Conservation (phyloP, 768 basidiomycete species). For the Podaxis sp. region DNA sequence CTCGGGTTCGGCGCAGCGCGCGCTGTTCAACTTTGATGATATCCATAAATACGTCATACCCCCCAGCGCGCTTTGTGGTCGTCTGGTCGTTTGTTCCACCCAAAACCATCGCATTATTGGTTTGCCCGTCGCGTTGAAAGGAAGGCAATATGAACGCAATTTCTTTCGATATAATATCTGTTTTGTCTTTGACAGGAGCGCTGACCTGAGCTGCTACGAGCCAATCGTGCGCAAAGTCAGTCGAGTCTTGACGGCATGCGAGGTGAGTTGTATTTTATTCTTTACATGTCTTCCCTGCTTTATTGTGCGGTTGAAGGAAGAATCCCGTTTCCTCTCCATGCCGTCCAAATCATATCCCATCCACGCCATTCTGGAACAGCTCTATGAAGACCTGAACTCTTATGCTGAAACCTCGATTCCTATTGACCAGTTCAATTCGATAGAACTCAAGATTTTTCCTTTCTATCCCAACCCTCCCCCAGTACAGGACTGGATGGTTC, state of each 20-base stretch:
- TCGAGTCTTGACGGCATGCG: conserved; percentile 83
- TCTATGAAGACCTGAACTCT: conserved; percentile 96
- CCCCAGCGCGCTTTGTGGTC: conserved; percentile 77
- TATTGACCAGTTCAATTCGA: conserved; percentile 89
- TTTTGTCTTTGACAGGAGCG: conserved; percentile 91
- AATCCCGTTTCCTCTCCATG: conserved; percentile 84
- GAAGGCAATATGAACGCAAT: conserved; percentile 71
- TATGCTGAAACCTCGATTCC: conserved; percentile 95
- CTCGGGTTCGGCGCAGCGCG: conserved; percentile 46
- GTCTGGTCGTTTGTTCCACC: conserved; percentile 85
- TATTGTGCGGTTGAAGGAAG: conserved; percentile 53
- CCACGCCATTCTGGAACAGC: conserved; percentile 86
- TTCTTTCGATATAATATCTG: conserved; percentile 94
- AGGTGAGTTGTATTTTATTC: conserved; percentile 51
- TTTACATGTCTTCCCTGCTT: conserved; percentile 7
- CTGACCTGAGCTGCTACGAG: conserved; percentile 94
- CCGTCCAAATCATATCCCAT: conserved; percentile 63
- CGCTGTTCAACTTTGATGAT: conserved; percentile 85
- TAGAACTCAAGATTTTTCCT: conserved; percentile 94
- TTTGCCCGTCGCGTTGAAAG: conserved; percentile 80
- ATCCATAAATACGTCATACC: conserved; percentile 96
- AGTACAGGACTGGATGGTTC: conserved; percentile 95
- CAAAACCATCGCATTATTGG: conserved; percentile 85
- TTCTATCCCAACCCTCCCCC: conserved; percentile 92
- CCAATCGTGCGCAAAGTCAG: conserved; percentile 94